Percentiles rank a stretch among this genome's conserved stretches.
These are phyloP conservation scores for Neonectria faginata DNA, from an alignment of 2,329 filamentous ascomycete species.

Conservation along the genomic window DNA sequence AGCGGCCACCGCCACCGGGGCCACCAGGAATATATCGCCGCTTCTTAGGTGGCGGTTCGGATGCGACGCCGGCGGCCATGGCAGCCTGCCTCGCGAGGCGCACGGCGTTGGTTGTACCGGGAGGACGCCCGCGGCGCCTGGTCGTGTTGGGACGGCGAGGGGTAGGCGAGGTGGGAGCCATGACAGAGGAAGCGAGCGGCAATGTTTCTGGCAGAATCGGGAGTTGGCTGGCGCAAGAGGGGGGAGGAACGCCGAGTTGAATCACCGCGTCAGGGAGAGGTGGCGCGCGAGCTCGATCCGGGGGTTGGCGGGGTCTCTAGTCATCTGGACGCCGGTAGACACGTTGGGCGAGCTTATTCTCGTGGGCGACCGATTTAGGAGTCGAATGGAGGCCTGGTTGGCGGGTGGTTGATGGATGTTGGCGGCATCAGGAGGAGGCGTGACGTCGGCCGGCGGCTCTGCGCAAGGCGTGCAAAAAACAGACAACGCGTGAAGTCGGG, in stretches of 20 bases:
- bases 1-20: slow-evolving; percentile 86
- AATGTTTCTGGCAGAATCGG: slow-evolving; percentile 31
- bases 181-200: slow-evolving; percentile 33
- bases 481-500: slow-evolving; percentile 57
- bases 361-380: slow-evolving; percentile 28
- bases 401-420: slow-evolving; percentile 45
- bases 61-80: slow-evolving; percentile 49
- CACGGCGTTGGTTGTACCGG: slow-evolving; percentile 56
- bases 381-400: slow-evolving; percentile 40
- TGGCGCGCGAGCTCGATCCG: slow-evolving; percentile 49
- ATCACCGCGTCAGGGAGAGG: slow-evolving; percentile 46
- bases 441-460: slow-evolving; percentile 52
- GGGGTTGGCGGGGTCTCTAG: slow-evolving; percentile 44
- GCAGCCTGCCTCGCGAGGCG: slow-evolving; percentile 54
- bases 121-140: slow-evolving; percentile 61
- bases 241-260: slow-evolving; percentile 25
- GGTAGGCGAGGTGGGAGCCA: slow-evolving; percentile 53
- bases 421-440: slow-evolving; percentile 48
- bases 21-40: slow-evolving; percentile 87
- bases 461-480: slow-evolving; percentile 51
- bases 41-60: slow-evolving; percentile 76
- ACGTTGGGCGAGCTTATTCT: slow-evolving; percentile 24
- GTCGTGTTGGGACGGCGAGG: slow-evolving; percentile 57
- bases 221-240: slow-evolving; percentile 32
- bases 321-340: slow-evolving; percentile 44